Conservation (phyloP, 768 basidiomycete genomes). For the Mycena galericulata region DNA sequence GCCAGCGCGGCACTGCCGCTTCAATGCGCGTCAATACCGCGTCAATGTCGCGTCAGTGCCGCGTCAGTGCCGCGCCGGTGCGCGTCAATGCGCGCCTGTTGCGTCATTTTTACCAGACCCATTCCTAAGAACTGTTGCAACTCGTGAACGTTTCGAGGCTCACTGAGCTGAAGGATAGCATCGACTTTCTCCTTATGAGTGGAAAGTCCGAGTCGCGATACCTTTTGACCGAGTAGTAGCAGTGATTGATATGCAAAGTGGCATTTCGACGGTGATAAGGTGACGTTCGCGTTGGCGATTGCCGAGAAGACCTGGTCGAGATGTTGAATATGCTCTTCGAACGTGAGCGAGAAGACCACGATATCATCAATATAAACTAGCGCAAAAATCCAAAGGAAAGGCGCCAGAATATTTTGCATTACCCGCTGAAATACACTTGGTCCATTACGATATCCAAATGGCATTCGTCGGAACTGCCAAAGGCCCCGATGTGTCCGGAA, state of each 20-base stretch:
- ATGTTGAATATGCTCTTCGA: constrained; percentile 26
- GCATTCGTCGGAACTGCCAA: constrained; percentile 55
- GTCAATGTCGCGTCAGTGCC: too few relatives aligned
- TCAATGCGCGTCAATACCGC: too few relatives aligned
- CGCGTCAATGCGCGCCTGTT: too few relatives aligned
- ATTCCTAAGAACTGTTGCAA: constrained; percentile 34
- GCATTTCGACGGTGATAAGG: constrained; percentile 50
- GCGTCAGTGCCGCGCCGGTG: too few relatives aligned
- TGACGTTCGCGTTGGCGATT: constrained; percentile 43
- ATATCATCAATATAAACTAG: constrained; percentile 58
- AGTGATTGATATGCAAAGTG: constrained; percentile 48
- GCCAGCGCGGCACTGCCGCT: too few relatives aligned
- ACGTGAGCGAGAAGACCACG: constrained; percentile 42
- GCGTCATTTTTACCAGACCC: too few relatives aligned
- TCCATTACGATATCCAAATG: constrained; percentile 50
- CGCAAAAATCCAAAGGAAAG: constrained; percentile 51
- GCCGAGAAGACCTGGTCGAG: constrained; percentile 44
- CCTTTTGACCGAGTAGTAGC: constrained; percentile 52
- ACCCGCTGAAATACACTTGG: constrained; percentile 54
- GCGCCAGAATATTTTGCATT: constrained; percentile 51
- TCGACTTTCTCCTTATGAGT: background rate
- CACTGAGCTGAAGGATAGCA: constrained; percentile 45
- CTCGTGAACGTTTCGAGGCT: constrained; percentile 41
- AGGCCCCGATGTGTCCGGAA: constrained; percentile 54
- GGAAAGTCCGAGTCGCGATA: constrained; percentile 52